Evolutionary conservation across 257 asterid species (phyloP), one percentile per base, ranked within the genome.

Genomic region (Jaltomata sinuosa): DNA sequence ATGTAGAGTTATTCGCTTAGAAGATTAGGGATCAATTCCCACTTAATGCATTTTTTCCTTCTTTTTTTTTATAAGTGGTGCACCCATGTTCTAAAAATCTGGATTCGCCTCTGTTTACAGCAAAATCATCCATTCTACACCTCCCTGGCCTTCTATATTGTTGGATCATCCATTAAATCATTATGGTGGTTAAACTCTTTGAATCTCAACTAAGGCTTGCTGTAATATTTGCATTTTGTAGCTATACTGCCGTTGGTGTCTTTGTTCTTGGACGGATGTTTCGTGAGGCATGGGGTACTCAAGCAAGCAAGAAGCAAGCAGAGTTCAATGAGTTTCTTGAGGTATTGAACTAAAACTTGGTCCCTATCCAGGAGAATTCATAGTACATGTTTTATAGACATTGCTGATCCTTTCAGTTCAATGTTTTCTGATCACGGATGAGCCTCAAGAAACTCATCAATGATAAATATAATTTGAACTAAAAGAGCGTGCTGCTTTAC

Each of bases 241-340:
- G 98, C 84, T 96, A 93, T 89, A 92, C 99, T 62, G 99, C 99
- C 84, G 98, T 94, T 87, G 99, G 99, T 21, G 98, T 96, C 77
- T 94, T 96, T 87, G 99, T 96, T 87, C 98, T 96, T 85, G 99
- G 99, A 25, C 94, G 97, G 87, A 91, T 89, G 89, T 93, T 96
- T 82, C 90, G 88, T 78, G 96, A 96, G 88, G 94, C 98, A 77
- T 96, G 99, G 99, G 99, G 98, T 81, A 83, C 94, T 61, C 91
- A 88, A 85, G 94, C 98, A 86, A 89, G 88, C 89, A 92, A 89
- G 92, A 96, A 94, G 93, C 98, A 96, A 89, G 88, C 92, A 50
- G 98, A 96, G 90, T 96, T 94, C 96, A 94, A 94, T n/a, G 93
- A 91, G 85, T 96, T 89, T 85, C 98, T 96, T 83, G 97, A 93